Evolutionary conservation across 768 basidiomycete species (phyloP).

Genomic region (Suillus ampliporus): DNA sequence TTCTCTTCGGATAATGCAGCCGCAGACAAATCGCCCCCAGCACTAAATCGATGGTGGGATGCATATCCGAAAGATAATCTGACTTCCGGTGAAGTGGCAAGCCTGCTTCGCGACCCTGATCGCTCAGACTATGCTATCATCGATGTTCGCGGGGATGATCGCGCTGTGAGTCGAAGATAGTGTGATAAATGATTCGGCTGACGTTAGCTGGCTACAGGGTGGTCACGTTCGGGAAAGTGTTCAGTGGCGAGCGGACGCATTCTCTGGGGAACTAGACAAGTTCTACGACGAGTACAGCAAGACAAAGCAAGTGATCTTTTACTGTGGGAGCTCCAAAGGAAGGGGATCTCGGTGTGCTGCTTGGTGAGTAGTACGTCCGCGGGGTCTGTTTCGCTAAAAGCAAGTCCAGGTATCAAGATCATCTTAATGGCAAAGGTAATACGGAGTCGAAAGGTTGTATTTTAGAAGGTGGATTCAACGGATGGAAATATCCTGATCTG

Average conservation of each 20-base stretch:
- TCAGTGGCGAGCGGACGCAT: constrained; percentile 55
- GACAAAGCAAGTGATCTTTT: constrained; percentile 54
- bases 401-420: constrained; percentile 54
- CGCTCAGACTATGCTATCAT: constrained; percentile 46
- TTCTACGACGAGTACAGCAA: constrained; percentile 49
- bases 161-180: constrained; percentile 40
- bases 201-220: constrained; percentile 40
- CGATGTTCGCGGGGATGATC: constrained; percentile 56
- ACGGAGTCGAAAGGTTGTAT: constrained; percentile 46
- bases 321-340: constrained; percentile 57
- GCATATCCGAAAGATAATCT: constrained; percentile 49
- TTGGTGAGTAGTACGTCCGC: constrained; percentile 44
- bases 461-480: constrained; percentile 48
- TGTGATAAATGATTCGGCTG: neutral
- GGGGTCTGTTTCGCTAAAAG: neutral
- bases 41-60: constrained; percentile 57
- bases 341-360: constrained; percentile 59
- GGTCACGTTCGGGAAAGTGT: constrained; percentile 58
- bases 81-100: constrained; percentile 45
- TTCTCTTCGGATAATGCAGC: constrained; percentile 10
- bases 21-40: constrained; percentile 7
- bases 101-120: constrained; percentile 27
- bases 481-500: constrained; percentile 37
- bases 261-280: constrained; percentile 48
- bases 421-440: constrained; percentile 39